Conservation (phyloP, 2,329 filamentous ascomycete genomes). For the Sporothrix curviconia region DNA sequence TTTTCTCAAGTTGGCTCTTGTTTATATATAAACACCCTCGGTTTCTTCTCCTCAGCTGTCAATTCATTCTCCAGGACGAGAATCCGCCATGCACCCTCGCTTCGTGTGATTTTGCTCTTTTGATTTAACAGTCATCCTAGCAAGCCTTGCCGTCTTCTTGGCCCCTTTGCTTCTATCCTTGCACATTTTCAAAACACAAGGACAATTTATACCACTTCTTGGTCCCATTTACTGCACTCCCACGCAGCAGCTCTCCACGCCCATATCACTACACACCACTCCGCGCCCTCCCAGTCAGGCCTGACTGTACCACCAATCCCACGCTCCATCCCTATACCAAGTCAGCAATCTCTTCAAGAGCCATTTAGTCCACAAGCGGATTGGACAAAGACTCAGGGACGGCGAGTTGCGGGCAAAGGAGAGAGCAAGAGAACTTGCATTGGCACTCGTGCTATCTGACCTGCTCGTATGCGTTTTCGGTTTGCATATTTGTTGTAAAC, state of each 20-base stretch:
- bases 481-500: no score
- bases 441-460: no score
- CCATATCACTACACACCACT: background rate
- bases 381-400: no score
- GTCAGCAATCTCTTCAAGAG: background rate
- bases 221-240: no score
- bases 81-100: background rate
- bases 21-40: background rate
- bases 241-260: no score
- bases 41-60: background rate
- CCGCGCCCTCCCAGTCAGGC: slow-evolving; percentile 16
- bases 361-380: background rate
- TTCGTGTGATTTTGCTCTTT: background rate
- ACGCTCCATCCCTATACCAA: background rate
- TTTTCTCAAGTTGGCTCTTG: background rate
- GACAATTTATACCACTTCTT: no score
- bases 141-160: background rate
- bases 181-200: no score
- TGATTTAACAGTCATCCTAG: background rate
- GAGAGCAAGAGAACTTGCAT: no score
- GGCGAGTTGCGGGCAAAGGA: no score
- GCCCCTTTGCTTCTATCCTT: no score
- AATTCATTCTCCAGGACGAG: background rate
- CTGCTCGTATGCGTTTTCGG: no score
- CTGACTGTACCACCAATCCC: slow-evolving; percentile 13